Base-by-base conservation (phyloP, 768 basidiomycete genomes). In the Trametes maxima region DNA sequence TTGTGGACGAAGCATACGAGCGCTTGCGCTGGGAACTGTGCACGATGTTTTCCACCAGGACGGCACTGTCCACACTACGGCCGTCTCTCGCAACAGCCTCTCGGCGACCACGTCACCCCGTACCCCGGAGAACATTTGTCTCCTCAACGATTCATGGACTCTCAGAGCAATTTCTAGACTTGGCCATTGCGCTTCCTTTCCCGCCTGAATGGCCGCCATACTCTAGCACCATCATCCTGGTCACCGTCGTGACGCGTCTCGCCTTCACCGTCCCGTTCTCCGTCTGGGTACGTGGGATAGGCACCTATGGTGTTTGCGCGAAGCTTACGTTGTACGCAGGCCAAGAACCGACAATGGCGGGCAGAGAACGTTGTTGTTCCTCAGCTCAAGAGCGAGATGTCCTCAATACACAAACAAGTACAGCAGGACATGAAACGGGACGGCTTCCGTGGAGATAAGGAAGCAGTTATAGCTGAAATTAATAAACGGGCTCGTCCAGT, bases 121-220 rank as follows among this genome's bases (percentile, higher is more conserved):
- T 47, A 11, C 39, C 49, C 25, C 62, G 60, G 24, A 55, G 71
- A 45, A 69, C 68, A 6, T 65, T 70, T 36, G 52, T 67, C 1
- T 65, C 69, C 1, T 65, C 70, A 3, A 58, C 69, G 2, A 52
- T 73, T 1, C 68, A 71, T 35, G 45, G 28, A 0, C 64, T 69
- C 14, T 71, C 72, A 37, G 79, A 91, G 68, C 86, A 84, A 11
- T 92, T 92, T 68, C 78, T 92, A 14, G 91, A 93, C 78, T 75
- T 92, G 50, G 87, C 91, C 22, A 69, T 84, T 39, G 89, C 88
- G 3, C 76, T 92, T n/a, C 91, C 91, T 1, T 77, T 84, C 65
- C 89, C 92, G 22, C 78, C 85, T 0, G 81, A 80, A 11, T 78
- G 85, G 64, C 90, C 92, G 0, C 74, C 85, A 0, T 93, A 93